Evolutionary conservation across 768 basidiomycete species (phyloP).

Genomic region (Mrakia blollopis): DNA sequence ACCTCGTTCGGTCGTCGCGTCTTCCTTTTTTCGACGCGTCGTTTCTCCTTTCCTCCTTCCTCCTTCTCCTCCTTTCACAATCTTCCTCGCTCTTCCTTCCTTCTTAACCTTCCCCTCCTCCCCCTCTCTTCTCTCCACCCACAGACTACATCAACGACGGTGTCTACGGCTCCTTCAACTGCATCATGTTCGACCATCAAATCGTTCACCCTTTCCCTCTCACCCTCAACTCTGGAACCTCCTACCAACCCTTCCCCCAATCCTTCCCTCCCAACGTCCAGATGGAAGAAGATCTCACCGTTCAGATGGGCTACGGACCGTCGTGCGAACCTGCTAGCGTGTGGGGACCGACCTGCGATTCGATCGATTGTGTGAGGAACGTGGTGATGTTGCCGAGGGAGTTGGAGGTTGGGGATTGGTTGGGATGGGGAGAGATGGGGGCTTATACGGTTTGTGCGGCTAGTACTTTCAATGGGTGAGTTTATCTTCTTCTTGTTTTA

Average conservation of each 20-base stretch:
- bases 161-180: slow-evolving; percentile 69
- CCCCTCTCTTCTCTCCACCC: slow-evolving; percentile 16
- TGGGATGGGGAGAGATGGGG: slow-evolving; percentile 96
- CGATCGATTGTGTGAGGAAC: slow-evolving; percentile 80
- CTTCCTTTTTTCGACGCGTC: slow-evolving; percentile 21
- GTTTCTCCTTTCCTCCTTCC: slow-evolving; percentile 36
- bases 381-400: slow-evolving; percentile 57
- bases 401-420: slow-evolving; percentile 90
- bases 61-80: too few species aligned
- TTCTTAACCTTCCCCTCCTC: background rate
- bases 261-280: slow-evolving; percentile 43
- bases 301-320: slow-evolving; percentile 43
- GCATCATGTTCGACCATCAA: slow-evolving; percentile 94
- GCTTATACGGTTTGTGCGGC: slow-evolving; percentile 98
- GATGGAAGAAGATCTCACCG: slow-evolving; percentile 43
- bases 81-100: background rate
- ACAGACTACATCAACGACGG: slow-evolving; percentile 99
- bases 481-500: background rate
- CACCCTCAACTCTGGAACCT: slow-evolving; percentile 40
- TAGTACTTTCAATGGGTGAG: slow-evolving; percentile 78
- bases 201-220: slow-evolving; percentile 68
- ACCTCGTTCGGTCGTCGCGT: background rate
- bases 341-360: slow-evolving; percentile 99
- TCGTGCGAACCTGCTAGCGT: slow-evolving; percentile 46
- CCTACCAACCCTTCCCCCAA: slow-evolving; percentile 37